Evolutionary conservation across 148 eudicot genomes (phyloP).

Genomic region (Cornus florida): DNA sequence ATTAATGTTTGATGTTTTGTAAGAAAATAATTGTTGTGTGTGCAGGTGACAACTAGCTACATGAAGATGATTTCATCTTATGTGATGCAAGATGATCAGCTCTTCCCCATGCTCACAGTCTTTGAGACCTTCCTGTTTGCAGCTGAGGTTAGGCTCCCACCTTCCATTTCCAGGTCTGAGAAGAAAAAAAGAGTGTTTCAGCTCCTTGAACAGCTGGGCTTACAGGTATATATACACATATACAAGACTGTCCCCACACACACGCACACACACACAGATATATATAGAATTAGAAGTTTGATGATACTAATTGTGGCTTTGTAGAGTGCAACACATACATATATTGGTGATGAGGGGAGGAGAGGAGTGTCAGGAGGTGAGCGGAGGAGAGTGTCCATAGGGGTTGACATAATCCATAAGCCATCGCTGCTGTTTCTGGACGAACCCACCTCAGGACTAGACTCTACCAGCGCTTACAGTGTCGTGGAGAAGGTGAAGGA

Average conservation of each 20-base stretch:
- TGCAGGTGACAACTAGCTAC: constrained; percentile 54
- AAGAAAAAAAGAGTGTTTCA: constrained; percentile 45
- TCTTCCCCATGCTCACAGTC: constrained; percentile 54
- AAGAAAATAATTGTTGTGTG: neutral
- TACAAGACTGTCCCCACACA: neutral
- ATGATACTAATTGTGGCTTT: neutral
- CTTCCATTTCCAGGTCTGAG: constrained; percentile 42
- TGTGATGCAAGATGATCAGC: constrained; percentile 67
- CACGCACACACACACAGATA: no score
- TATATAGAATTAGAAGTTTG: neutral
- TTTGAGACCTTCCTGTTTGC: constrained; percentile 53
- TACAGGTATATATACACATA: constrained; percentile 23
- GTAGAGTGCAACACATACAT: constrained; percentile 47
- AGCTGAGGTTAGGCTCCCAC: constrained; percentile 53
- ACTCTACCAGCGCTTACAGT: constrained; percentile 52
- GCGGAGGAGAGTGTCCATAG: constrained; percentile 48
- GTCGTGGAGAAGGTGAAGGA: constrained; percentile 59
- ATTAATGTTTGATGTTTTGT: no score
- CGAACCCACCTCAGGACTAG: constrained; percentile 58
- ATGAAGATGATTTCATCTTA: constrained; percentile 61
- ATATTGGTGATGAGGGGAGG: constrained; percentile 51
- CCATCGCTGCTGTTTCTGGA: constrained; percentile 53
- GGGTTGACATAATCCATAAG: constrained; percentile 56
- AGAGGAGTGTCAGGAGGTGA: constrained; percentile 62
- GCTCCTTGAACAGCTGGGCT: constrained; percentile 50